phyloP scores from a whole-genome alignment of 202 grass and related monocot genomes.

The Saccharum hybrid region DNA sequence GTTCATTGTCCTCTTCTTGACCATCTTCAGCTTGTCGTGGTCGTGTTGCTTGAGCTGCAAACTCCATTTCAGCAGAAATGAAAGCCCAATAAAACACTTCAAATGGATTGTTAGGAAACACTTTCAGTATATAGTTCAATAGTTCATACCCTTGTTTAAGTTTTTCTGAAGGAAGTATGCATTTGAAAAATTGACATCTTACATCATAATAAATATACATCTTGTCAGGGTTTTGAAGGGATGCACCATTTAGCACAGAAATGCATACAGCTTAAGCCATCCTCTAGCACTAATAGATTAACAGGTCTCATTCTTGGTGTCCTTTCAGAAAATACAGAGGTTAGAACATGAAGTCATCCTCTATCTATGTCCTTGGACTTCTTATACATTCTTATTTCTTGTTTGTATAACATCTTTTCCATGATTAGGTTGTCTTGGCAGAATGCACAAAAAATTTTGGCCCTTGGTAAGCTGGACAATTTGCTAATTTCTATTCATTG shows the following conservation, averaged over 20 bases:
- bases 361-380: slow-evolving; percentile 33
- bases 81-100: background rate
- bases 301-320: slow-evolving; percentile 74
- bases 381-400: slow-evolving; percentile 37
- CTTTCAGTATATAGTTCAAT: background rate
- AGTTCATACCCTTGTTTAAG: background rate
- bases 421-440: slow-evolving; percentile 80
- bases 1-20: background rate
- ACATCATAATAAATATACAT: slow-evolving; percentile 40
- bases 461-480: slow-evolving; percentile 74
- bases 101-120: background rate
- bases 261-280: slow-evolving; percentile 89
- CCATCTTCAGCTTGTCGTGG: background rate
- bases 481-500: slow-evolving; percentile 26
- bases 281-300: slow-evolving; percentile 65
- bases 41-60: background rate
- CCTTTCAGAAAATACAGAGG: slow-evolving; percentile 95
- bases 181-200: slow-evolving; percentile 1
- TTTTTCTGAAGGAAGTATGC: background rate
- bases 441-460: slow-evolving; percentile 87
- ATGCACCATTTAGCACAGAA: slow-evolving; percentile 81
- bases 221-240: slow-evolving; percentile 88
- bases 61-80: background rate
- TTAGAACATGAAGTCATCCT: slow-evolving; percentile 41
- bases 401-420: slow-evolving; percentile 39